Percentiles rank a stretch among this genome's conserved stretches.
phyloP scores from a whole-genome alignment of 495 filamentous ascomycete species.

The Penicillium goetzii region DNA sequence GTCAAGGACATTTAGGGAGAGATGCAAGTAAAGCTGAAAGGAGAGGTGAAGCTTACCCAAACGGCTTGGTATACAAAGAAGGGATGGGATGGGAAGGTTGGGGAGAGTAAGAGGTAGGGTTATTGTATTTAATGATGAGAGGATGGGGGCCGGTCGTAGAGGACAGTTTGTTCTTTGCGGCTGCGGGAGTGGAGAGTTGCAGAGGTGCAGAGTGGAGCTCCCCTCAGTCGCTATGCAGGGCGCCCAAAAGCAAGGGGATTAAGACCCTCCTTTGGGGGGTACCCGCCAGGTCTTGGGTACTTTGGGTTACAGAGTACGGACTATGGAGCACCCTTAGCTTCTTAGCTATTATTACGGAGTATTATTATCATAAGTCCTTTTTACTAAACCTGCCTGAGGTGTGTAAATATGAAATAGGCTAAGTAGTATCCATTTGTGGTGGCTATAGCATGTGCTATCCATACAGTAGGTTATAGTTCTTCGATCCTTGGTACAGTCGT shows the following conservation, averaged over 20 bases:
- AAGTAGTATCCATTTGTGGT: no score
- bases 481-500: no score
- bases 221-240: slow-evolving; percentile 22
- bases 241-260: slow-evolving; percentile 18
- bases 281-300: slow-evolving; percentile 6
- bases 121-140: slow-evolving; percentile 32
- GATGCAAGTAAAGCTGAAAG: not conserved
- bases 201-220: slow-evolving; percentile 20
- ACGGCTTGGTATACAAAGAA: slow-evolving; percentile 18
- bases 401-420: no score
- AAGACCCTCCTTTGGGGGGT: slow-evolving; percentile 11
- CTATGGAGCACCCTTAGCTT: no score
- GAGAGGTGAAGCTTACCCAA: slow-evolving; percentile 19
- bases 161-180: slow-evolving; percentile 57
- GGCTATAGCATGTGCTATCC: no score
- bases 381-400: no score
- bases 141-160: slow-evolving; percentile 34
- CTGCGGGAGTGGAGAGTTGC: slow-evolving; percentile 24
- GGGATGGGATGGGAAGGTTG: slow-evolving; percentile 13
- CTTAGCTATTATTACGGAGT: no score
- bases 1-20: not conserved
- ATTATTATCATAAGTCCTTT: no score
- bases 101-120: not conserved
- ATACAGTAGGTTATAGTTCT: no score
- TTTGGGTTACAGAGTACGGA: not conserved